phyloP scores from a whole-genome alignment of 805 yeast species.

The Myxozyma melibiosi region DNA sequence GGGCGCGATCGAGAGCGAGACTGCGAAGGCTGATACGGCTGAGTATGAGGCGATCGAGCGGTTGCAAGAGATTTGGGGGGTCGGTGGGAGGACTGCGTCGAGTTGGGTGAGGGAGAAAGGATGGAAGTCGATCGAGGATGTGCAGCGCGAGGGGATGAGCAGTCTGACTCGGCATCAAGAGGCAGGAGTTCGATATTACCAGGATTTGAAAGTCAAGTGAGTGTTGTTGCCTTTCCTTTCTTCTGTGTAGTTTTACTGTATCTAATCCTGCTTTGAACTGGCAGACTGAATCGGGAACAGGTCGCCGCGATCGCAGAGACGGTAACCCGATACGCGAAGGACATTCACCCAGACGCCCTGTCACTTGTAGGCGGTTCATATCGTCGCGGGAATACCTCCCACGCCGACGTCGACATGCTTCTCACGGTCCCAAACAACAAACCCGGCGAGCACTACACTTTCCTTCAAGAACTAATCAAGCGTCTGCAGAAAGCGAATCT shows the following conservation, averaged over 20 bases:
- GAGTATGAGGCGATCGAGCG: constrained; percentile 20
- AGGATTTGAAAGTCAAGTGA: constrained; percentile 26
- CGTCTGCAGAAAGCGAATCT: constrained; percentile 14
- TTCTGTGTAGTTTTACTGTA: too few relatives aligned
- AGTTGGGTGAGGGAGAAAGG: constrained; percentile 30
- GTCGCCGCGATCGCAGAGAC: constrained; percentile 20
- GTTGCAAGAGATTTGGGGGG: constrained; percentile 32
- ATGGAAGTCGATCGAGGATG: constrained; percentile 29
- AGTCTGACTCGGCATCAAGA: constrained; percentile 21
- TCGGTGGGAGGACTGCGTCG: constrained; percentile 27
- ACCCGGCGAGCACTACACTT: constrained; percentile 14
- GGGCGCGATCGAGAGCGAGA: constrained; percentile 29
- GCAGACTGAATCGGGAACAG: constrained; percentile 21
- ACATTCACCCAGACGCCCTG: constrained; percentile 7
- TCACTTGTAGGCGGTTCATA: constrained; percentile 30
- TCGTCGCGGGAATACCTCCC: constrained; percentile 25
- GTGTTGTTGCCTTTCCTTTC: too few relatives aligned
- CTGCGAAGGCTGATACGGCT: neutral
- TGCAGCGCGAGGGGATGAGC: constrained; percentile 17
- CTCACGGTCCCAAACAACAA: constrained; percentile 13
- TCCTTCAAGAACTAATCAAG: constrained; percentile 15
- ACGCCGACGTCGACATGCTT: constrained; percentile 31
- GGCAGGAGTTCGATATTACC: constrained; percentile 27
- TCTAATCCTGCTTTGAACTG: too few relatives aligned
- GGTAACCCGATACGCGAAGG: constrained; percentile 11